These are phyloP conservation scores for Podila epicladia DNA, from an alignment of 192 early-diverging fungal species.

Conservation along the genomic window DNA sequence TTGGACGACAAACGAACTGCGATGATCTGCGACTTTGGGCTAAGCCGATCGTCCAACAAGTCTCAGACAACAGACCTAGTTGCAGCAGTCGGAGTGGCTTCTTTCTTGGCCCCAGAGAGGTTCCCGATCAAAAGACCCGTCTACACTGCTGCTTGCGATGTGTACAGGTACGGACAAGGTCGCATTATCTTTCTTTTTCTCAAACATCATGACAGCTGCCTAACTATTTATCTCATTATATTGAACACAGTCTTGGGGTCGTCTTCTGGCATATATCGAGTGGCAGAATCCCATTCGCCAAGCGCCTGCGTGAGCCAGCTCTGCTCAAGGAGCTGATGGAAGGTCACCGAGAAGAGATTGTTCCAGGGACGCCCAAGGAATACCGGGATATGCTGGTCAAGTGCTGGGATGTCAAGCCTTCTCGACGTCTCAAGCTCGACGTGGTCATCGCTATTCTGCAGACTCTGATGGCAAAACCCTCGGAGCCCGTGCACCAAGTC, in stretches of 20 bases:
- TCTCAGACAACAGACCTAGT: constrained; percentile 20
- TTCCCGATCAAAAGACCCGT: constrained; percentile 35
- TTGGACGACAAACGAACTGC: constrained; percentile 49
- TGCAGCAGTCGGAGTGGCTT: constrained; percentile 41
- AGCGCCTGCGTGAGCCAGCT: constrained; percentile 37
- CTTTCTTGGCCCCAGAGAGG: constrained; percentile 42
- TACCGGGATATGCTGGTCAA: constrained; percentile 44
- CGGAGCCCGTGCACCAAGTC: constrained; percentile 27
- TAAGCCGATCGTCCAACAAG: constrained; percentile 38
- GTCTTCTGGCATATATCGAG: constrained; percentile 60
- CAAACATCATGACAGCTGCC: no score
- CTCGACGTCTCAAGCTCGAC: constrained; percentile 45
- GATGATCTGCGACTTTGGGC: constrained; percentile 51
- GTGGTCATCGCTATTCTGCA: constrained; percentile 50
- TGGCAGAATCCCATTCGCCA: constrained; percentile 51
- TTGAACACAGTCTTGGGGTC: constrained; percentile 42
- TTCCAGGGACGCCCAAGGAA: constrained; percentile 48
- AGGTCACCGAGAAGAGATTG: constrained; percentile 49
- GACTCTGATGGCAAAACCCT: constrained; percentile 28
- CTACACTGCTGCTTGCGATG: constrained; percentile 49
- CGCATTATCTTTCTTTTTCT: no score
- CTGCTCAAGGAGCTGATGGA: constrained; percentile 44
- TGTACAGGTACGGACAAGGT: constrained; percentile 18
- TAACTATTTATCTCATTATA: no score
- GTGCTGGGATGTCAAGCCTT: constrained; percentile 54